phyloP scores from a whole-genome alignment of 2,329 filamentous ascomycete genomes.

The Fonsecaea pugnacius region DNA sequence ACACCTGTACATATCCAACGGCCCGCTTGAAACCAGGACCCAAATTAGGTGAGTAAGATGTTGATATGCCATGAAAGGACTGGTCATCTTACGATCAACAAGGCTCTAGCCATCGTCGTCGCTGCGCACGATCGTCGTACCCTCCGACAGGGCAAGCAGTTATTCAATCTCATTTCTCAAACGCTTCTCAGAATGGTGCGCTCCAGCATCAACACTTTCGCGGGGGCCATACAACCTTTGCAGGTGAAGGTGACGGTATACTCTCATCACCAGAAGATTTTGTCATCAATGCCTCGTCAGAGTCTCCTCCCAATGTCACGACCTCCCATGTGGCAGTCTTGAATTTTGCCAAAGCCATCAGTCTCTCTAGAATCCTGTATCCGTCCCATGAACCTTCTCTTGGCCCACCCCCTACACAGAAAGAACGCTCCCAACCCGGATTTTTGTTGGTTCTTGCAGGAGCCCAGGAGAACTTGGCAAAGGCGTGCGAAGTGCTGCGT shows the following conservation, averaged over 20 bases:
- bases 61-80: background rate
- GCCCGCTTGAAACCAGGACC: constrained; percentile 18
- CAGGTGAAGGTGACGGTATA: constrained; percentile 21
- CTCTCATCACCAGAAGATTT: constrained; percentile 34
- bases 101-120: constrained; percentile 14
- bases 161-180: constrained; percentile 6
- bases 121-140: background rate
- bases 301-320: constrained; percentile 19
- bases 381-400: constrained; percentile 17
- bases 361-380: constrained; percentile 15
- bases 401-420: background rate
- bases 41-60: constrained; percentile 31
- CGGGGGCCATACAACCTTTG: background rate
- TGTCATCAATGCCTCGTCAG: constrained; percentile 30
- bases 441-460: constrained; percentile 18
- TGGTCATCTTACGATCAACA: background rate
- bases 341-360: constrained; percentile 21
- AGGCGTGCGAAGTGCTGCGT: constrained; percentile 18
- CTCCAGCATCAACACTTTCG: constrained; percentile 2
- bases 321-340: constrained; percentile 6
- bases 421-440: constrained; percentile 12
- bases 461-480: constrained; percentile 16
- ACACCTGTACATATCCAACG: constrained; percentile 17
- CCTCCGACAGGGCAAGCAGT: background rate
- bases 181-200: background rate